Evolutionary conservation across 2,329 filamentous ascomycete genomes (phyloP), one percentile per base, ranked within the genome.

Genomic region (Bimuria novae-zelandiae): DNA sequence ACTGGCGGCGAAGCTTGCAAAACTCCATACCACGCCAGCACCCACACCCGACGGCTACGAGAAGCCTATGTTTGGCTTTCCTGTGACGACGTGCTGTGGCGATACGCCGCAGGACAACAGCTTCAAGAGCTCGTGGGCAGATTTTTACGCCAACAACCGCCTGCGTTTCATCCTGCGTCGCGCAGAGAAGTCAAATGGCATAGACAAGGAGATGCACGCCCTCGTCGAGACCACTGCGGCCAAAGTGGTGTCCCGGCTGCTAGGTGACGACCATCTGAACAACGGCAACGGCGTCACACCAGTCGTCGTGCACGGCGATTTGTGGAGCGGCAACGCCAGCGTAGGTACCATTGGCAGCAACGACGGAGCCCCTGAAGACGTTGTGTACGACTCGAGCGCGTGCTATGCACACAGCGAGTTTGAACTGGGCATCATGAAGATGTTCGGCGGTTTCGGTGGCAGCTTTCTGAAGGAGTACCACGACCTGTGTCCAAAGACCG

Each of bases 391-490:
- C 68, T 86, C 92, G 0, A 88, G 88, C 2, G 83, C 85, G 36
- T 89, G 89, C 58, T 97, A 95, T 68, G 90, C 88, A 1, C 92
- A 97, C 70, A 88, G 82, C 1, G 93, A 97, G 77, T 97, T 88
- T 72, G 93, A 97, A 62, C 77, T 96, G 47, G 93, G 93, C 0
- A 96, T 96, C 61, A 97, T 97, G 92, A 84, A 83, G 46, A 96
- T 97, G 92, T 97, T 97, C 80, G 92, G 92, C 0, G 93, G 93
- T 0, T 96, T 95, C 73, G 86, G 86, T 0, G 64, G 72, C 0
- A 72, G 68, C 1, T 96, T 96, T 65, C 86, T 89, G 80, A 81
- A 81, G 27, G 90, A 94, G 69, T 97, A 97, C 70, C 84, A 89
- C 70, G 72, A 77, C 33, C 68, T 91, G 21, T 85, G 92, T 41